Evolutionary conservation across 148 eudicot genomes (phyloP), one percentile per base, ranked within the genome.

Genomic region (Diospyros kaki): DNA sequence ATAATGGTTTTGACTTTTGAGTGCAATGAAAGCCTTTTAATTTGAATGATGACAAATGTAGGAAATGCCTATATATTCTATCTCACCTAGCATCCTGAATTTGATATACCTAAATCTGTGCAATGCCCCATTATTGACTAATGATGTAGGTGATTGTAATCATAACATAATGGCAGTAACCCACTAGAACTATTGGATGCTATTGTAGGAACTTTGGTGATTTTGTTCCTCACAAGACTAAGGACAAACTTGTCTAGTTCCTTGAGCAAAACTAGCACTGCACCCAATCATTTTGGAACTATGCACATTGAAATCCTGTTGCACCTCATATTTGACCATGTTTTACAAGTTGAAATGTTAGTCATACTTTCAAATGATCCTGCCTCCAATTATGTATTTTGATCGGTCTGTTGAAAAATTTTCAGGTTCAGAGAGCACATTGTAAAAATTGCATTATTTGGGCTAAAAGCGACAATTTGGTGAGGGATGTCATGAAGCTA

Each of bases 391-490:
- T 71, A 53, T 42, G 40, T 72, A 12, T 58, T 7, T 18, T 60
- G 40, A 45, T 55, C 68, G 52, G 13, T 17, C 28, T 70, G 28
- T 46, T 58, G 4, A 75, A 75, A 14, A n/a, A 39, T 65, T 73
- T 84, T 75, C 89, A 95, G 98, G 88, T 95, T 52, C 81, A 83
- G 60, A 89, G 74, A 78, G 83, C 93, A 69, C 68, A 77, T 18
- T 95, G 99, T 78, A 82, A 79, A 39, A 95, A 95, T 83, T 92
- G 99, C 84, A 18, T 95, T 72, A 82, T 95, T 61, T 95, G 99
- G 99, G 92, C 99, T 40, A 95, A 95, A 84, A 95, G 94, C 75
- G 99, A 95, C 83, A 81, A 72, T 68, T 80, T 95, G 75, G 94
- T 84, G 58, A 81, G 91, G 83, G 97, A 95, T 28, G 73, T 92